These are phyloP conservation scores for Spergularia bocconei DNA, from an alignment of 148 eudicot species.

Conservation along the genomic window DNA sequence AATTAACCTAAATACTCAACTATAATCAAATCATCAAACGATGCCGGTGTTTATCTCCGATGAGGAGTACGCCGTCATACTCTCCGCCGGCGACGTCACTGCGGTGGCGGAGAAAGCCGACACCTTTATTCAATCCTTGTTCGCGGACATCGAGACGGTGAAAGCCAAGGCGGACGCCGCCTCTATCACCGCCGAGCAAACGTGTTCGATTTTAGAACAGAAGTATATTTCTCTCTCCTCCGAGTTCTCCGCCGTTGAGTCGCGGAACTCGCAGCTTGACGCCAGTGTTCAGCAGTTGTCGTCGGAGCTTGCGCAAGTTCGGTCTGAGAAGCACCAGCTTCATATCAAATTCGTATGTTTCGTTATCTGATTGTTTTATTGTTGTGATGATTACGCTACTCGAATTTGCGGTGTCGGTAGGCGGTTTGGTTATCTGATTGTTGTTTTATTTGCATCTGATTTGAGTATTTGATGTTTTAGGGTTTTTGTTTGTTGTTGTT, in stretches of 20 bases:
- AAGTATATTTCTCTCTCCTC: slow-evolving; percentile 67
- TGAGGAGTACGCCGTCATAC: slow-evolving; percentile 53
- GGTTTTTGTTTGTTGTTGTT: too few species aligned
- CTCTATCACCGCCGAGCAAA: slow-evolving; percentile 86
- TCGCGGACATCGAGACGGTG: slow-evolving; percentile 61
- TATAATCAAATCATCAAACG: neutral
- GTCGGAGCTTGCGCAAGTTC: slow-evolving; percentile 56
- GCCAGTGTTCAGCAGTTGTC: slow-evolving; percentile 38
- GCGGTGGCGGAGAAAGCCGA: slow-evolving; percentile 82
- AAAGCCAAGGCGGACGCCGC: slow-evolving; percentile 83
- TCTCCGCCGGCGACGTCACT: slow-evolving; percentile 42
- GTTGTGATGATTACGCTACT: neutral
- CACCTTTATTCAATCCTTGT: slow-evolving; percentile 47
- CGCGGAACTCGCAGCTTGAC: slow-evolving; percentile 41
- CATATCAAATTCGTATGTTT: slow-evolving; percentile 51
- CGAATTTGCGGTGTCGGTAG: neutral
- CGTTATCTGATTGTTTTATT: too few species aligned
- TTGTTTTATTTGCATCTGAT: too few species aligned
- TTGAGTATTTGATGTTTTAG: too few species aligned
- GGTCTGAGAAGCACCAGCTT: slow-evolving; percentile 70
- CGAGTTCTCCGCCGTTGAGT: slow-evolving; percentile 52
- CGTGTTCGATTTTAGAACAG: slow-evolving; percentile 81
- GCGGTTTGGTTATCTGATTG: too few species aligned
- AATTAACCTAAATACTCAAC: slow-evolving; percentile 3
- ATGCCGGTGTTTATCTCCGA: slow-evolving; percentile 84